phyloP scores from a whole-genome alignment of 2,329 filamentous ascomycete genomes.

The Trichoderma polysporum region DNA sequence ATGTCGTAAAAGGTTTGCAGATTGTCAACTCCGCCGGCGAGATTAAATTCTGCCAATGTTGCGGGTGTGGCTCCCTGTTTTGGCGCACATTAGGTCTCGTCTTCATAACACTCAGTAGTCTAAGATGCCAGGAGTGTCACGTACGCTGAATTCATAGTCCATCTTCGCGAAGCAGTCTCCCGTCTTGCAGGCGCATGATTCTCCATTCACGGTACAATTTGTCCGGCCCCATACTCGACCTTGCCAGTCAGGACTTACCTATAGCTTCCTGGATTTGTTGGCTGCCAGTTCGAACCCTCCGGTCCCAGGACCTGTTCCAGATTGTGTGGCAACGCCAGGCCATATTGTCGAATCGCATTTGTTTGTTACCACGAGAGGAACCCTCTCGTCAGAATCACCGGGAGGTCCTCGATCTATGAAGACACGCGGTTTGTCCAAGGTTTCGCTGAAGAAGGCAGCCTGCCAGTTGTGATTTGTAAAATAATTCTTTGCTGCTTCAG shows the following conservation, averaged over 20 bases:
- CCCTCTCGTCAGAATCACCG: slow-evolving; percentile 38
- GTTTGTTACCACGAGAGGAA: slow-evolving; percentile 70
- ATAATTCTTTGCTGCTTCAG: slow-evolving; percentile 22
- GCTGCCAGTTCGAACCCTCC: slow-evolving; percentile 67
- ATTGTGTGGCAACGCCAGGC: slow-evolving; percentile 73
- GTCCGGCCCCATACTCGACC: slow-evolving; percentile 81
- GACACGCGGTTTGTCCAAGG: slow-evolving; percentile 25
- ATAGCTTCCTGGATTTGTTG: slow-evolving; percentile 59
- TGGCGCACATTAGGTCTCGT: neutral
- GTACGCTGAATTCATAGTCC: slow-evolving; percentile 67
- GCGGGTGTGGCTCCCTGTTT: slow-evolving; percentile 67
- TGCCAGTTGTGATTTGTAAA: slow-evolving; percentile 28
- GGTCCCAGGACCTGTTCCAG: slow-evolving; percentile 63
- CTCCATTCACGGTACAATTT: slow-evolving; percentile 73
- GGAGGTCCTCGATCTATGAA: slow-evolving; percentile 34
- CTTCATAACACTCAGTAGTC: neutral
- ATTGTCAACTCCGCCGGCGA: slow-evolving; percentile 61
- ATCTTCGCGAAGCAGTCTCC: slow-evolving; percentile 74
- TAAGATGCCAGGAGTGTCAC: slow-evolving; percentile 30
- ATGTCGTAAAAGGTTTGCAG: slow-evolving; percentile 79
- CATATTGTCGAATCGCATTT: slow-evolving; percentile 70
- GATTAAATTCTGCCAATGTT: slow-evolving; percentile 78
- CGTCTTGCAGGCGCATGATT: slow-evolving; percentile 68
- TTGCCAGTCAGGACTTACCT: slow-evolving; percentile 73
- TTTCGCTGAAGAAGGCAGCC: slow-evolving; percentile 30